Evolutionary conservation across 805 yeast species (phyloP), one percentile per base, ranked within the genome.

Genomic region (Yarrowia porcina): DNA sequence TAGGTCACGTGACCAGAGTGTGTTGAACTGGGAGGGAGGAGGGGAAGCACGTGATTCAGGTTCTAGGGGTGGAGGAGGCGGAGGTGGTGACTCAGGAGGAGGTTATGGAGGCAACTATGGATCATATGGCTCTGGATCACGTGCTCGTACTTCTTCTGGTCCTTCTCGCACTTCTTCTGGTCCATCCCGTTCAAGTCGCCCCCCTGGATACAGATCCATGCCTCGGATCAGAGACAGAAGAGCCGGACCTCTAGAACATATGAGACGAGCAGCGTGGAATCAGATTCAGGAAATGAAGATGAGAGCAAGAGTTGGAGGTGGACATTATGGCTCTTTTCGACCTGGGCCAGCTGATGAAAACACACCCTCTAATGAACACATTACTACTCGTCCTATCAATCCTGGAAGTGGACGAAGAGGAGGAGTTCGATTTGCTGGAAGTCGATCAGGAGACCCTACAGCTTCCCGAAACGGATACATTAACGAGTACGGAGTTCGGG

Each of bases 401-500:
- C 41, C 57, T 21, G 57, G 57, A 11, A 15, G 32, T 17, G 21
- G 28, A 4, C 41, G 39, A 8, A 18, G 39, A n/a, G 32, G 35
- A 7, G 21, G 23, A 17, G 1, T 6, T 23, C 28, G 45, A 9
- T 30, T 15, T n/a, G 21, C n/a, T 7, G 32, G 49, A 8, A 8
- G 27, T 8, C 13, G n/a, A 9, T 11, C 33, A 25, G 8, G 8
- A 4, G 28, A 25, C 4, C 11, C 33, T 2, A 4, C 50, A 23
- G 5, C 42, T 4, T 35, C 57, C 10, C 21, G 57, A 50, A 35
- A 35, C 32, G 59, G 59, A 17, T 52, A 25, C 38, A 25, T 52
- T 17, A 52, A 52, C 59, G 44, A 52, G 33, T 52, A 52, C 25
- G 59, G 59, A 11, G 59, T 52, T n/a, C 59, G 59, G 13, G 38